Evolutionary conservation across 495 filamentous ascomycete genomes (phyloP).

Genomic region (Neurospora discreta): DNA sequence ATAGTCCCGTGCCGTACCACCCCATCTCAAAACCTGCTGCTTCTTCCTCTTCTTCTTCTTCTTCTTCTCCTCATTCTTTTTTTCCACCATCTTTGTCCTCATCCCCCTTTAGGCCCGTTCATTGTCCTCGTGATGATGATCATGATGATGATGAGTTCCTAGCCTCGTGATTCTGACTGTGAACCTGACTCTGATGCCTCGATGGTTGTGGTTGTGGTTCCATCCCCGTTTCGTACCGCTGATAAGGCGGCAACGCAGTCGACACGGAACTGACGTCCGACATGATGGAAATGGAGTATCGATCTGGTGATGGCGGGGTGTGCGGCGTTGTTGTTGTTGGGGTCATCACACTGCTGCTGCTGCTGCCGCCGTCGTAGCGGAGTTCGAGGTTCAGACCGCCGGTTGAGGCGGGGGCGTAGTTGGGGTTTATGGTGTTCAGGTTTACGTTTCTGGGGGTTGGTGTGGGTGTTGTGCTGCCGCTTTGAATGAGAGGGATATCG

Average conservation of each 20-base stretch:
- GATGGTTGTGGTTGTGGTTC: background rate
- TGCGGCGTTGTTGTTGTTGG: background rate
- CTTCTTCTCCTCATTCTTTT: too few relatives aligned
- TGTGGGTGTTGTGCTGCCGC: background rate
- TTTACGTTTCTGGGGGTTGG: background rate
- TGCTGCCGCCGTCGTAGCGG: background rate
- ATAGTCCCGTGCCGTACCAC: too few relatives aligned
- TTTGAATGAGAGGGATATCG: background rate
- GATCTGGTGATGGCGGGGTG: background rate
- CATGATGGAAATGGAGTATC: background rate
- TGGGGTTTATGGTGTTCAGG: background rate
- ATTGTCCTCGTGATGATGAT: too few relatives aligned
- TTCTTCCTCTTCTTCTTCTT: too few relatives aligned
- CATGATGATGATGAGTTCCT: background rate
- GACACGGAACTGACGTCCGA: background rate
- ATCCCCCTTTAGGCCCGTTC: too few relatives aligned
- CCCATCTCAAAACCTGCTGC: too few relatives aligned
- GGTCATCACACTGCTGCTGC: background rate
- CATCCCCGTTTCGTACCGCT: background rate
- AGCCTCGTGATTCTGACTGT: too few relatives aligned
- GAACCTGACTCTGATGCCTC: too few relatives aligned
- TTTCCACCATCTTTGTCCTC: too few relatives aligned
- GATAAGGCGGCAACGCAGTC: background rate
- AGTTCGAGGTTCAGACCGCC: background rate
- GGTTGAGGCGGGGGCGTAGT: background rate